Evolutionary conservation across 495 filamentous ascomycete genomes (phyloP), one percentile per base, ranked within the genome.

Genomic region (Penicillium desertorum): DNA sequence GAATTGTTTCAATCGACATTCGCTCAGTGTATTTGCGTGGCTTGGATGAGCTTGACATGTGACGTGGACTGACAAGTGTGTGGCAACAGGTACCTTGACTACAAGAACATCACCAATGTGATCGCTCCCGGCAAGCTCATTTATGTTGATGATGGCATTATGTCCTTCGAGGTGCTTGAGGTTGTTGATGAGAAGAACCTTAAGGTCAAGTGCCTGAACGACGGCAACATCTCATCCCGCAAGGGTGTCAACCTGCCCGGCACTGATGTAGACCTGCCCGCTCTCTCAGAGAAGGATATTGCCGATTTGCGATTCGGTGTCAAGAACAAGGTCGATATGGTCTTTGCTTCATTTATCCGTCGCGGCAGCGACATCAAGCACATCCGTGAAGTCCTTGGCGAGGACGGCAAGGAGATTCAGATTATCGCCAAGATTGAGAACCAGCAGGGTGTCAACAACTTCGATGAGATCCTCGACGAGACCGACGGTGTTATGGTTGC

Each of bases 371-470:
- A 98, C 71, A 96, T 98, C 80, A 86, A 81, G 60, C 81, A 88
- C 58, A 98, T 98, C 74, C 92, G 94, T 58, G 85, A 89, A 52
- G 87, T 97, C 34, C 85, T 98, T 36, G 94, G 94, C 45, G 82
- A 89, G 65, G 91, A 92, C n/a, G 94, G 94, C 61, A 88, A 87
- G 73, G 88, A 95, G 64, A 97, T 98, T 67, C 95, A 98, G 83
- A 97, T 98, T 75, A 96, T 98, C 74, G 91, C 94, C 80, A 98
- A 98, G 86, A 96, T 98, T 64, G 94, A 98, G 82, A 98, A 98
- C 80, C 89, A 96, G 75, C 94, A 98, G 77, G 94, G 94, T 72
- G 86, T 90, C 58, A 97, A 98, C 87, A 98, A 98, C 84, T 98
- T 98, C 72, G 88, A 91, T 60, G 94, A 96, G 79, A 98, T 98